A percentile compares a stretch with the other conserved stretches of the same genome.
These are phyloP conservation scores for Ophiostoma himal-ulmi DNA, from an alignment of 2,329 filamentous ascomycete species.

Conservation along the genomic window DNA sequence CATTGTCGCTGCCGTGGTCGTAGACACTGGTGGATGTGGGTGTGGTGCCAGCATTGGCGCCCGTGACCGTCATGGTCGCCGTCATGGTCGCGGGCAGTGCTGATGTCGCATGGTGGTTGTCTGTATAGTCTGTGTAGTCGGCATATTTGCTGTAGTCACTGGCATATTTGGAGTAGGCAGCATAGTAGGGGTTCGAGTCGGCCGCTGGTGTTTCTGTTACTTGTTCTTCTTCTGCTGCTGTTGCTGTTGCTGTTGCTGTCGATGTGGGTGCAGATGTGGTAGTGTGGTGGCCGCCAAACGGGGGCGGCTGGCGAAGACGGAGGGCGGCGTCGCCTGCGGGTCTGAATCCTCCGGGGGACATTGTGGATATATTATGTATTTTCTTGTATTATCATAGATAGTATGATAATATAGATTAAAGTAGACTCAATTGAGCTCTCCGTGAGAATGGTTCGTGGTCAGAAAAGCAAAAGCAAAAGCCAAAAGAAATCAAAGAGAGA, in stretches of 20 bases:
- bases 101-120: neutral
- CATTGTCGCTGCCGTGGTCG: neutral
- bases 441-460: no score
- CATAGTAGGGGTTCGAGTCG: neutral
- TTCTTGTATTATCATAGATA: neutral
- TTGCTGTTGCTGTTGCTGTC: neutral
- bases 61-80: neutral
- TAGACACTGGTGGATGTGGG: neutral
- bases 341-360: neutral
- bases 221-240: neutral
- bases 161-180: conserved; percentile 4
- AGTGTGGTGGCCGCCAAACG: neutral
- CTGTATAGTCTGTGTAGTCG: neutral
- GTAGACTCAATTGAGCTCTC: neutral
- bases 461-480: neutral
- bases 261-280: neutral
- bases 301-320: neutral
- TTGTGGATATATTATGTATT: neutral
- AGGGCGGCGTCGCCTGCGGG: neutral
- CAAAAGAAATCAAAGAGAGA: neutral
- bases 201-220: neutral
- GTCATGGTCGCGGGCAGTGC: neutral
- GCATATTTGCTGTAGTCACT: neutral
- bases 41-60: neutral
- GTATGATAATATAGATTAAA: neutral